Evolutionary conservation across 768 basidiomycete species (phyloP).

Genomic region (Phlegmacium glaucopus): DNA sequence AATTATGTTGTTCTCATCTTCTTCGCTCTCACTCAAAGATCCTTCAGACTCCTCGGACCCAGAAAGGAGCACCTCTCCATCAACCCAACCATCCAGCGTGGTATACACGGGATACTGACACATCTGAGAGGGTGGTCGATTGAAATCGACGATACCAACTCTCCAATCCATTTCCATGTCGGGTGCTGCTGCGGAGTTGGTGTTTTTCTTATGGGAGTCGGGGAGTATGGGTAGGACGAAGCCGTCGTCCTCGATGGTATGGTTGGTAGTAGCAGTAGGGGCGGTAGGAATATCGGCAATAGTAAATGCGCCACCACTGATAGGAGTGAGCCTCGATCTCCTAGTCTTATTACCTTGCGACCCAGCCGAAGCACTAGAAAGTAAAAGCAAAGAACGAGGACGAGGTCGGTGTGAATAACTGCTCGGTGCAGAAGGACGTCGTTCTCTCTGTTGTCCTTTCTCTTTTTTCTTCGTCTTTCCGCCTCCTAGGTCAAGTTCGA

Average conservation of each 20-base stretch:
- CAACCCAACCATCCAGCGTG: background rate
- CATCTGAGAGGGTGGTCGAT: constrained; percentile 40
- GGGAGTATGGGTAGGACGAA: too few relatives aligned
- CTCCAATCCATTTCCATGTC: constrained; percentile 15
- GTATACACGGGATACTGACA: background rate
- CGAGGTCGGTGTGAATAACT: constrained; percentile 4
- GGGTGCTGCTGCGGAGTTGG: too few relatives aligned
- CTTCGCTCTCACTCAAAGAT: too few relatives aligned
- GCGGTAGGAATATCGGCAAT: too few relatives aligned
- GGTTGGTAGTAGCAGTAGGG: background rate
- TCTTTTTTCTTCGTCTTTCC: background rate
- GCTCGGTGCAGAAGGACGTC: constrained; percentile 23
- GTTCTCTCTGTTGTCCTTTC: constrained; percentile 7
- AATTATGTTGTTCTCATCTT: too few relatives aligned
- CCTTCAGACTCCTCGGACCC: too few relatives aligned
- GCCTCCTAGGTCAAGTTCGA: too few relatives aligned
- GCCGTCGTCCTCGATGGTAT: constrained; percentile 1
- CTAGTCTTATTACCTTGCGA: background rate
- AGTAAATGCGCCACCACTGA: too few relatives aligned
- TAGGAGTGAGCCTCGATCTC: background rate
- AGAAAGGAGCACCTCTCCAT: background rate
- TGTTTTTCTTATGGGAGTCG: too few relatives aligned
- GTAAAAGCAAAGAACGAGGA: background rate
- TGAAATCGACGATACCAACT: constrained; percentile 33
- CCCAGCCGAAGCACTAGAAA: too few relatives aligned